phyloP scores from a whole-genome alignment of 352 stramenopile species.

The Elongisporangium undulatum region DNA sequence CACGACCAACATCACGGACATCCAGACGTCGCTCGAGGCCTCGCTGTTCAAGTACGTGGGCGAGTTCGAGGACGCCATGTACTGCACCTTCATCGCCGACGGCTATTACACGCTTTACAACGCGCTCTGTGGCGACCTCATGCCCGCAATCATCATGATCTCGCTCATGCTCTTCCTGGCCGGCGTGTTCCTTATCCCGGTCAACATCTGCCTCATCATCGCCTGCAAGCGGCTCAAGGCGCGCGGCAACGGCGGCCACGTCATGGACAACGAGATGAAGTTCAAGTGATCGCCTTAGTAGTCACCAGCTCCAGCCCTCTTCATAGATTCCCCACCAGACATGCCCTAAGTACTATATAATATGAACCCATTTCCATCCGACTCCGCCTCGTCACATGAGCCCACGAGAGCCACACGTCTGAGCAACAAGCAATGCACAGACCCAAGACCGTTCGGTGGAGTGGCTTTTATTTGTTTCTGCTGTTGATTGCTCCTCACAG shows the following conservation, averaged over 20 bases:
- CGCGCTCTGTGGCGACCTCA: constrained; percentile 49
- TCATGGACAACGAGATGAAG: constrained; percentile 60
- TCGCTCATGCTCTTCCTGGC: constrained; percentile 68
- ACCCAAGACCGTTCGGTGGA: too few relatives aligned
- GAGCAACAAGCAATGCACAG: too few relatives aligned
- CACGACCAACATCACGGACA: constrained; percentile 28
- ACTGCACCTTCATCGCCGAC: constrained; percentile 51
- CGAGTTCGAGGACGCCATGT: constrained; percentile 55
- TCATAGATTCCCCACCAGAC: neutral
- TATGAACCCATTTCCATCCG: too few relatives aligned
- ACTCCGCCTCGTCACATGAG: too few relatives aligned
- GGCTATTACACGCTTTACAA: constrained; percentile 48
- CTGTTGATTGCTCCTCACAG: neutral
- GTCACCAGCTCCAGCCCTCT: neutral
- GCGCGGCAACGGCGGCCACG: constrained; percentile 33
- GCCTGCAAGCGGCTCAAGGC: constrained; percentile 54
- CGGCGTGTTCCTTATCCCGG: constrained; percentile 57
- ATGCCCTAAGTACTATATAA: neutral
- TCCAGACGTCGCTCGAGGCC: constrained; percentile 33
- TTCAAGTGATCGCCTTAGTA: constrained; percentile 38
- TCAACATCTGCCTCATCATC: constrained; percentile 71
- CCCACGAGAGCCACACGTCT: too few relatives aligned
- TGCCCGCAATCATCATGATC: constrained; percentile 70
- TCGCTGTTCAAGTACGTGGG: constrained; percentile 48
- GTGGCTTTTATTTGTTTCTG: too few relatives aligned